These are phyloP conservation scores for Penicillium maclennaniae DNA, from an alignment of 495 filamentous ascomycete species.

Conservation along the genomic window DNA sequence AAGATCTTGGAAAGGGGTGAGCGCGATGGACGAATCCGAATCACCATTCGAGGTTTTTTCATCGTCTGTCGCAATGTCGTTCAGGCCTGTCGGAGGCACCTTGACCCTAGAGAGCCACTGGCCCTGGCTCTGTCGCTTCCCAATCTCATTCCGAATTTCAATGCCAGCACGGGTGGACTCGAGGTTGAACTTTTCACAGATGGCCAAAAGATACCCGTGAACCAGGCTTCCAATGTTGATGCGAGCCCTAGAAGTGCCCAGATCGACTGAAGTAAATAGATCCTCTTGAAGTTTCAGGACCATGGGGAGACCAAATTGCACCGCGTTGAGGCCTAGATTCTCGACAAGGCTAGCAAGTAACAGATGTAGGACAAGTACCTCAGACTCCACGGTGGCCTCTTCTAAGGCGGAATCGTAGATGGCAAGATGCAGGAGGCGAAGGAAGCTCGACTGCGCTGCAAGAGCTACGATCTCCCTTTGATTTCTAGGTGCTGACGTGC, in stretches of 20 bases:
- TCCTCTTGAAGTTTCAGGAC: constrained; percentile 83
- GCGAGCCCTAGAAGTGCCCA: constrained; percentile 53
- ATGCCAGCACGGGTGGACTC: constrained; percentile 61
- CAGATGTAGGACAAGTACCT: constrained; percentile 71
- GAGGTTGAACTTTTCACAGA: constrained; percentile 75
- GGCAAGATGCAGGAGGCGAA: constrained; percentile 80
- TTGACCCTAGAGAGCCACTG: constrained; percentile 71
- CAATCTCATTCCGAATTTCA: constrained; percentile 70
- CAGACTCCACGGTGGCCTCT: constrained; percentile 61
- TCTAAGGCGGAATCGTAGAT: constrained; percentile 82
- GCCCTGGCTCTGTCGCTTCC: constrained; percentile 61
- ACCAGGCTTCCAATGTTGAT: constrained; percentile 77
- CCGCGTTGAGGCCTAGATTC: constrained; percentile 79
- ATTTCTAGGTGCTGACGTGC: constrained; percentile 50
- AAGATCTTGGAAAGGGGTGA: constrained; percentile 38
- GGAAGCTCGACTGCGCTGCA: constrained; percentile 59
- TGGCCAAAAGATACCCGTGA: constrained; percentile 78
- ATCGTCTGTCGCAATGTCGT: constrained; percentile 36
- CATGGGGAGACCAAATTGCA: constrained; percentile 79
- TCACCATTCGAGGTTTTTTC: constrained; percentile 10
- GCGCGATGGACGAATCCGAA: constrained; percentile 9
- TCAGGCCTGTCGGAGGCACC: constrained; percentile 50
- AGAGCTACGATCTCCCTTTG: constrained; percentile 56
- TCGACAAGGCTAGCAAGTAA: constrained; percentile 67
- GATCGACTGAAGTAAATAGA: constrained; percentile 57